phyloP scores from a whole-genome alignment of 192 early-diverging fungal species.

The Glomus cerebriforme region DNA sequence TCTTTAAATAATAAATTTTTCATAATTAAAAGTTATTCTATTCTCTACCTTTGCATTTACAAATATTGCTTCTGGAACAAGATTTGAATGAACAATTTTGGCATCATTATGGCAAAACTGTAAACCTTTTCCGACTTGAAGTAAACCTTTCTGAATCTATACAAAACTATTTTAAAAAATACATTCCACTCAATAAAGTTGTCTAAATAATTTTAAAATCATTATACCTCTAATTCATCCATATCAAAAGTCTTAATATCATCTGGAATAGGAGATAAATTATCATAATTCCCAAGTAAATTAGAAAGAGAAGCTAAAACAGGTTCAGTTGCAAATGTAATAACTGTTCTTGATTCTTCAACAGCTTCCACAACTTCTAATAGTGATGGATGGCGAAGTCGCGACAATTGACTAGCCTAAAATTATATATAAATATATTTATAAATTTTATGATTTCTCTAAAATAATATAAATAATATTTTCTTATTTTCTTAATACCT shows the following conservation, averaged over 20 bases:
- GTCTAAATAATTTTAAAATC: neutral
- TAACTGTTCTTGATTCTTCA: conserved; percentile 61
- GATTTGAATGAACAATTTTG: conserved; percentile 70
- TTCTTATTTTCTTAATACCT: conserved; percentile 56
- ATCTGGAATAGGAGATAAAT: conserved; percentile 41
- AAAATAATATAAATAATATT: neutral
- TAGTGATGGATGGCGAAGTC: conserved; percentile 77
- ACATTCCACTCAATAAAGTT: neutral
- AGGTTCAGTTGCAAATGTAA: conserved; percentile 80
- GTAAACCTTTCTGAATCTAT: conserved; percentile 76
- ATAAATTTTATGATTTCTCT: too few species aligned
- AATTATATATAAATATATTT: neutral
- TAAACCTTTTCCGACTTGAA: conserved; percentile 73
- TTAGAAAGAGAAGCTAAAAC: conserved; percentile 65
- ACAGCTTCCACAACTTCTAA: conserved; percentile 76
- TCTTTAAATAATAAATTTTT: neutral
- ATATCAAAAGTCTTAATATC: conserved; percentile 63
- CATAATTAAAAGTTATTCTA: conserved; percentile 25
- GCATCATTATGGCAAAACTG: conserved; percentile 77
- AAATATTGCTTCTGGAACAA: conserved; percentile 73
- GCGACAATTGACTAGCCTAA: conserved; percentile 63
- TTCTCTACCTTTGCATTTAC: conserved; percentile 65
- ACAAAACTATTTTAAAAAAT: neutral
- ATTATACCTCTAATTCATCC: conserved; percentile 70
- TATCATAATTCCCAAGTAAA: conserved; percentile 57